Conservation (phyloP, 1,139 yeast genomes). For the Debaryomycetaceae sp. region DNA sequence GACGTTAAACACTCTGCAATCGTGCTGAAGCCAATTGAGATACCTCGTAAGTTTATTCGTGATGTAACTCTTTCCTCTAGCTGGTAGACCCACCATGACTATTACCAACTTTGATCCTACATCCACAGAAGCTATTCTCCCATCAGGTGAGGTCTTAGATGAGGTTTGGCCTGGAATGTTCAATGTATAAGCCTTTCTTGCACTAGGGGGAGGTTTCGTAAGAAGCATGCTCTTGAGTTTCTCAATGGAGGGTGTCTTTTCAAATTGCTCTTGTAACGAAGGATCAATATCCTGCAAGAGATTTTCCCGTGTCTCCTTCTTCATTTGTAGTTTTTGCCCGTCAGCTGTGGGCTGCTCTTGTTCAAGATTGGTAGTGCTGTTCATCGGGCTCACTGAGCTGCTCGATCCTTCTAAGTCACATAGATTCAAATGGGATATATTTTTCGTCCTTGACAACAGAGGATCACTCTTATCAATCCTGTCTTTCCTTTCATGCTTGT, state of each 20-base stretch:
- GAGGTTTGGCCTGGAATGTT: conserved; percentile 93
- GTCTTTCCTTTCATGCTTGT: conserved; percentile 4
- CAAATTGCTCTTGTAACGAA: conserved; percentile 32
- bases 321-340: conserved; percentile 7
- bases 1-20: conserved; percentile 85
- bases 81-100: conserved; percentile 93
- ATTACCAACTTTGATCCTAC: conserved; percentile 82
- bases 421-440: conserved; percentile 42
- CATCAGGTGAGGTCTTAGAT: conserved; percentile 80
- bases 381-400: conserved; percentile 11
- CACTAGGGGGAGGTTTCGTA: conserved; percentile 36
- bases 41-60: conserved; percentile 86
- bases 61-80: conserved; percentile 88
- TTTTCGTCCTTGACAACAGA: conserved; percentile 24
- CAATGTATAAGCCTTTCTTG: conserved; percentile 67
- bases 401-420: conserved; percentile 24
- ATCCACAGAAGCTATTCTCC: conserved; percentile 67
- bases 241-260: conserved; percentile 43
- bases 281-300: conserved; percentile 33
- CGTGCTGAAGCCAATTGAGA: conserved; percentile 89
- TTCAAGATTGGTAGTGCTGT: conserved; percentile 7
- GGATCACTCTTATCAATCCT: conserved; percentile 7
- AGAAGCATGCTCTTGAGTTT: conserved; percentile 34
- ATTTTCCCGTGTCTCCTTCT: conserved; percentile 15
- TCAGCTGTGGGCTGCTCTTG: conserved; percentile 6